phyloP scores from a whole-genome alignment of 768 basidiomycete genomes.

The Rossbeevera mucosa region DNA sequence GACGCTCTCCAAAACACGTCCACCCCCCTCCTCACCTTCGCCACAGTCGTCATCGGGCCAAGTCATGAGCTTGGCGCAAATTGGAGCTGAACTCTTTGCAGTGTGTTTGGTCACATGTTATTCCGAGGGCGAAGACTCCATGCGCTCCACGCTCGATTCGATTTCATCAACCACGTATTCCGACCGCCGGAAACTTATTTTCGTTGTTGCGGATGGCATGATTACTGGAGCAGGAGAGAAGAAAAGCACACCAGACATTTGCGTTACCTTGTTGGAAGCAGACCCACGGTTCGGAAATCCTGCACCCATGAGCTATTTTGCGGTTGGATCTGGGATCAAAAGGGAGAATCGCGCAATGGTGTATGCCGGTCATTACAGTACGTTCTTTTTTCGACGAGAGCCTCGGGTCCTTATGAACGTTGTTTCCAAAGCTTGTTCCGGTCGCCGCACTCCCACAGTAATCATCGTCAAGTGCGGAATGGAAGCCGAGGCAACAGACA shows the following conservation, averaged over 20 bases:
- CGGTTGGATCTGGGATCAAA: slow-evolving; percentile 88
- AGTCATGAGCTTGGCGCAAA: slow-evolving; percentile 77
- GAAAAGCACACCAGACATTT: slow-evolving; percentile 92
- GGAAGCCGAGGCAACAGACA: slow-evolving; percentile 77
- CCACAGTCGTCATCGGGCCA: slow-evolving; percentile 40
- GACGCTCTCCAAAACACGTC: slow-evolving; percentile 36
- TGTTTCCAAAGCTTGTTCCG: slow-evolving; percentile 58
- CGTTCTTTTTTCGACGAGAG: slow-evolving; percentile 30
- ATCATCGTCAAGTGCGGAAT: slow-evolving; percentile 96
- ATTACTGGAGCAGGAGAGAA: slow-evolving; percentile 98
- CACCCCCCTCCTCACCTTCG: slow-evolving; percentile 43
- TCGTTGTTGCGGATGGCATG: slow-evolving; percentile 97
- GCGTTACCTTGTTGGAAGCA: slow-evolving; percentile 84
- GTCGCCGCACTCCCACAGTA: slow-evolving; percentile 89
- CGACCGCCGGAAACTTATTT: slow-evolving; percentile 86
- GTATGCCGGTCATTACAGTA: slow-evolving; percentile 99
- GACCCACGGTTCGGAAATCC: slow-evolving; percentile 97
- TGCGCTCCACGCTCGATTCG: slow-evolving; percentile 88
- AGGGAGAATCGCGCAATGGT: slow-evolving; percentile 94
- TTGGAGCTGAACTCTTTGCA: slow-evolving; percentile 92
- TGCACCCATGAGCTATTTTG: slow-evolving; percentile 86
- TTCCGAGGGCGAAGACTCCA: slow-evolving; percentile 91
- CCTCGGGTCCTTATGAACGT: slow-evolving; percentile 1
- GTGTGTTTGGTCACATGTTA: slow-evolving; percentile 97
- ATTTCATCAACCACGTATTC: slow-evolving; percentile 90